phyloP scores from a whole-genome alignment of 2,329 filamentous ascomycete genomes.

The Exophiala oligosperma region DNA sequence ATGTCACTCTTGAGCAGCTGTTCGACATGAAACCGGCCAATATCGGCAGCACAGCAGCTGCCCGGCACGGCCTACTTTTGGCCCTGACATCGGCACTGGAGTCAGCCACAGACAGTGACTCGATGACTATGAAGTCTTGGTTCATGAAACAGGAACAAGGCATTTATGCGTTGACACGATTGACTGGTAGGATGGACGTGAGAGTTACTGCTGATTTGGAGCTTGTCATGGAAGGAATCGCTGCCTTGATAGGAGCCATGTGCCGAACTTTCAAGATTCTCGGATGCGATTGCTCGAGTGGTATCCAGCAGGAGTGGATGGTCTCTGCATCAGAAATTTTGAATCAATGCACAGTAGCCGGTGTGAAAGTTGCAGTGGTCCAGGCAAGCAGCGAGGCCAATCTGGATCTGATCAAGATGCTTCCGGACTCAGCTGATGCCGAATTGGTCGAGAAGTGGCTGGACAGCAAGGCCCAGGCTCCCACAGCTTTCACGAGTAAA shows the following conservation, averaged over 20 bases:
- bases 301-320: slow-evolving; percentile 30
- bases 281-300: neutral
- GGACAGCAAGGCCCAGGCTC: slow-evolving; percentile 37
- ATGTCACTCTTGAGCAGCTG: slow-evolving; percentile 33
- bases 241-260: slow-evolving; percentile 25
- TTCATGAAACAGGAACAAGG: slow-evolving; percentile 7
- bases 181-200: slow-evolving; percentile 24
- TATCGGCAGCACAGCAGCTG: slow-evolving; percentile 42
- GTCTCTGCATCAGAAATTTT: slow-evolving; percentile 34
- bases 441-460: slow-evolving; percentile 42
- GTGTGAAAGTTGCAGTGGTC: slow-evolving; percentile 41
- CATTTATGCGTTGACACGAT: slow-evolving; percentile 4
- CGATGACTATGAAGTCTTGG: slow-evolving; percentile 4
- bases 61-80: slow-evolving; percentile 46
- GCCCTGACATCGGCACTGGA: slow-evolving; percentile 41
- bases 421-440: slow-evolving; percentile 35
- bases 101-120: slow-evolving; percentile 26
- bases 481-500: slow-evolving; percentile 41
- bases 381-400: slow-evolving; percentile 42
- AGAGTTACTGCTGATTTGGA: slow-evolving; percentile 33
- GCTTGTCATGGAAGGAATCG: slow-evolving; percentile 26
- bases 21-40: slow-evolving; percentile 37
- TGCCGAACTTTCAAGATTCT: slow-evolving; percentile 7
- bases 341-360: slow-evolving; percentile 41
- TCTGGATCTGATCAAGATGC: slow-evolving; percentile 40